These are phyloP conservation scores for Rheum nobile DNA, from an alignment of 148 eudicot genomes.

Conservation along the genomic window DNA sequence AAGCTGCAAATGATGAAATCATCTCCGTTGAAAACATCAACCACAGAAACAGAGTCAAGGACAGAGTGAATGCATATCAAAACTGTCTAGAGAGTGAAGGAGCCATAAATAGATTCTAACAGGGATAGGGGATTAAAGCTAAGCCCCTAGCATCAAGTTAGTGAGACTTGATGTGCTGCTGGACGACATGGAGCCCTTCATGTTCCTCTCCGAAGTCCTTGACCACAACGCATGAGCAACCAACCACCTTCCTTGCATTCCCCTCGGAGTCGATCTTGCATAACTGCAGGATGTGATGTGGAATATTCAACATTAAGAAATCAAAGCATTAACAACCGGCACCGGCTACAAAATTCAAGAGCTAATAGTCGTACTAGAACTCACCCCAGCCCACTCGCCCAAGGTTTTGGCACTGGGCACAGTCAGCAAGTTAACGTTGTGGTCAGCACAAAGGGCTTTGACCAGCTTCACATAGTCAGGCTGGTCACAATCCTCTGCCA, in stretches of 20 bases:
- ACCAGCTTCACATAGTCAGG: slow-evolving; percentile 31
- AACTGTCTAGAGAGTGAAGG: neutral
- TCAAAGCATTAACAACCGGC: neutral
- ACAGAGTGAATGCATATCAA: neutral
- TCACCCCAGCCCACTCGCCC: slow-evolving; percentile 41
- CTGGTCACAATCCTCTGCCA: slow-evolving; percentile 40
- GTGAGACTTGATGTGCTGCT: slow-evolving; percentile 18
- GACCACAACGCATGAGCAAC: slow-evolving; percentile 27
- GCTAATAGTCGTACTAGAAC: neutral
- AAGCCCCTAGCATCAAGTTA: neutral
- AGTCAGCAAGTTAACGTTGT: slow-evolving; percentile 28
- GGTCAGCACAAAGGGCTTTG: slow-evolving; percentile 32
- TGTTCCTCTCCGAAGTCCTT: slow-evolving; percentile 25
- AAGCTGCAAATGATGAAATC: neutral
- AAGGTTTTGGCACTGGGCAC: slow-evolving; percentile 34
- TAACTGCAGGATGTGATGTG: neutral
- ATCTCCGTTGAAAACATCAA: neutral
- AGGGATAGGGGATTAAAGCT: neutral
- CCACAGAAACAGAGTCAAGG: neutral
- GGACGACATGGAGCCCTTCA: slow-evolving; percentile 18
- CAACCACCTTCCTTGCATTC: slow-evolving; percentile 7
- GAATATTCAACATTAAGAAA: neutral
- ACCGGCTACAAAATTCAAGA: no score
- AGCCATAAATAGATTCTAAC: neutral
- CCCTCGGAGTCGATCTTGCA: slow-evolving; percentile 9